phyloP scores from a whole-genome alignment of 140 eudicot genomes.

The Bidens hawaiensis region DNA sequence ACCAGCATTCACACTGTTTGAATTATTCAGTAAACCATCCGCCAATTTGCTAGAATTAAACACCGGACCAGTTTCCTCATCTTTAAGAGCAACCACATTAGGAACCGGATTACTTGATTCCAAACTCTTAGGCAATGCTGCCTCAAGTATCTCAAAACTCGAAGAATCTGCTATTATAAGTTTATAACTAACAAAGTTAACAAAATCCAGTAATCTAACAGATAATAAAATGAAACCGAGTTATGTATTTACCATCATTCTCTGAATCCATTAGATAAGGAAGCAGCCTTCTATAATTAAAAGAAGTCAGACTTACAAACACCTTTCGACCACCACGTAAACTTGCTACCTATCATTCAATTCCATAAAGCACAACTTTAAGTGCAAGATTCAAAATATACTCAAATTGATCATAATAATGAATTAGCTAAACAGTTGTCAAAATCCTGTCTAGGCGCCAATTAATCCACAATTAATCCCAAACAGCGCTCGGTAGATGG shows the following conservation, averaged over 20 bases:
- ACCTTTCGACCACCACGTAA: conserved; percentile 37
- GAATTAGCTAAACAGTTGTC: not conserved
- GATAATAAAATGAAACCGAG: not conserved
- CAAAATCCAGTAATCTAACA: not conserved
- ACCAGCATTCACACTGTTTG: conserved; percentile 11
- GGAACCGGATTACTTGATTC: conserved; percentile 9
- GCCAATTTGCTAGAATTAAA: not conserved
- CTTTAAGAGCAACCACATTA: not conserved
- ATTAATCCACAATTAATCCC: too few species aligned
- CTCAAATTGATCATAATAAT: not conserved
- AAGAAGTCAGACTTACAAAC: conserved; percentile 46
- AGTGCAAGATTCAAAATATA: not conserved
- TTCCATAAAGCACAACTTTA: not conserved
- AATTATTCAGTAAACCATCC: not conserved
- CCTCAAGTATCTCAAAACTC: conserved; percentile 37
- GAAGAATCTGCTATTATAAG: conserved; percentile 35
- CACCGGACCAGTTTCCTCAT: not conserved
- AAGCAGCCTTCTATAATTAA: conserved; percentile 62
- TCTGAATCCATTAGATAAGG: conserved; percentile 45
- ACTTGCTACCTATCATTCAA: conserved; percentile 33
- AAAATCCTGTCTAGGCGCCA: too few species aligned
- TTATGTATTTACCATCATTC: conserved; percentile 34
- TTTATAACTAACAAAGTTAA: not conserved
- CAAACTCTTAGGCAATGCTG: conserved; percentile 13
- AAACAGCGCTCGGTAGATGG: too few species aligned